Evolutionary conservation across 441 rosid genomes (phyloP).

Genomic region (Croton laevigatus): DNA sequence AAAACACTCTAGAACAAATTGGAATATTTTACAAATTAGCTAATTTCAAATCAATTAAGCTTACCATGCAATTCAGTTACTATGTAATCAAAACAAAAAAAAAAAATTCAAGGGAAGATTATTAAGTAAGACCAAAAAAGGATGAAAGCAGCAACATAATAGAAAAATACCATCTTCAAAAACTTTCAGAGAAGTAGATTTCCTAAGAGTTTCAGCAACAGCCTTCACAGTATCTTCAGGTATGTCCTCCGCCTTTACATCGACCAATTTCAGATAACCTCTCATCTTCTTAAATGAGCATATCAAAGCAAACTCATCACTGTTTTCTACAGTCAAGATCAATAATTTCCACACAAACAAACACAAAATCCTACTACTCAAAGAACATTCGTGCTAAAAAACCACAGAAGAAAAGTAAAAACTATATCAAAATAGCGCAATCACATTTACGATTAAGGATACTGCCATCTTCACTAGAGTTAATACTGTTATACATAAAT

Average conservation of each 20-base stretch:
- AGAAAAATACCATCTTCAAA: conserved; percentile 41
- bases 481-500: conserved; percentile 57
- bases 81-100: too few relatives aligned
- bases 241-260: conserved; percentile 35
- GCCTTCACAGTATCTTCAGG: conserved; percentile 27
- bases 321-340: conserved; percentile 36
- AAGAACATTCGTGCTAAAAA: too few relatives aligned
- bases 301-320: conserved; percentile 69
- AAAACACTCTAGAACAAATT: too few relatives aligned
- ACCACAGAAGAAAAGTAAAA: too few relatives aligned
- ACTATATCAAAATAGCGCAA: too few relatives aligned
- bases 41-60: background rate
- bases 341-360: conserved; percentile 14
- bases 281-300: conserved; percentile 59
- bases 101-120: background rate
- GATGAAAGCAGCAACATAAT: background rate
- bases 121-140: background rate
- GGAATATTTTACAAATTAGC: too few relatives aligned
- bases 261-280: conserved; percentile 38
- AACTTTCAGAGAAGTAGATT: conserved; percentile 40
- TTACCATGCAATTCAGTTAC: background rate
- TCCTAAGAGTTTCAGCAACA: conserved; percentile 40
- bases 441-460: conserved; percentile 34
- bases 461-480: conserved; percentile 70
- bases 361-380: too few relatives aligned